Percentiles rank a stretch among this genome's conserved stretches.
Conservation (phyloP, 2,329 filamentous ascomycete genomes). For the Pseudocercospora crystallina region DNA sequence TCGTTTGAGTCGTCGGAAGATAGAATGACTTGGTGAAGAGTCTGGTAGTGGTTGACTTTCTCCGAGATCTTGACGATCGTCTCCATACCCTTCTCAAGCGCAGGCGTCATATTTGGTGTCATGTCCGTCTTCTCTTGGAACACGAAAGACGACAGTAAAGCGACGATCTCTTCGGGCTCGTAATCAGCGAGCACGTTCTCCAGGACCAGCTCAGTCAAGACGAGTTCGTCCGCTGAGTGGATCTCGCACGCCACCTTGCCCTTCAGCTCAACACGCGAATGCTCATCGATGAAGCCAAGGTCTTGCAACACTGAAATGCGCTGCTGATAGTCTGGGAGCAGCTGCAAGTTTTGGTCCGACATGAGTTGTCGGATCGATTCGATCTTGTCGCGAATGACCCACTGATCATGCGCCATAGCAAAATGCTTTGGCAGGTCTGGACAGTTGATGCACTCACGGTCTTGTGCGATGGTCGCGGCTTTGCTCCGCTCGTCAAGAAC, state of each 20-base stretch:
- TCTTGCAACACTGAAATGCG: constrained; percentile 89
- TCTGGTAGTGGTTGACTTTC: constrained; percentile 88
- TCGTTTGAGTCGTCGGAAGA: constrained; percentile 88
- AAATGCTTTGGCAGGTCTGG: constrained; percentile 86
- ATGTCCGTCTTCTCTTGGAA: constrained; percentile 95
- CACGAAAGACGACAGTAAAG: constrained; percentile 88
- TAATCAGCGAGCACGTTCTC: constrained; percentile 96
- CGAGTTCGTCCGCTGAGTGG: constrained; percentile 92
- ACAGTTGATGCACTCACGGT: constrained; percentile 67
- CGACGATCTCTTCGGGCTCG: constrained; percentile 94
- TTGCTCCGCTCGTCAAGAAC: constrained; percentile 70
- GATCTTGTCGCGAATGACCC: constrained; percentile 94
- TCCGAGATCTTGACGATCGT: constrained; percentile 89
- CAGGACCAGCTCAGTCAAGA: constrained; percentile 91
- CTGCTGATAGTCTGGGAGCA: constrained; percentile 95
- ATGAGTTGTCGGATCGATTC: constrained; percentile 81
- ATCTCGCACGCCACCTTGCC: constrained; percentile 98
- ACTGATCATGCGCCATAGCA: constrained; percentile 94
- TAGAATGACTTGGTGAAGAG: constrained; percentile 86
- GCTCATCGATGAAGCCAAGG: constrained; percentile 85
- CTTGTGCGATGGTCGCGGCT: constrained; percentile 62
- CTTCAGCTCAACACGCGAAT: constrained; percentile 87
- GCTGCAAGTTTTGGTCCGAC: constrained; percentile 92
- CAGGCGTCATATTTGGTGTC: constrained; percentile 76
- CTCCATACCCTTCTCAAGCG: constrained; percentile 76